phyloP scores from a whole-genome alignment of 2,329 filamentous ascomycete species.

The Calonectria pseudoreteaudii region DNA sequence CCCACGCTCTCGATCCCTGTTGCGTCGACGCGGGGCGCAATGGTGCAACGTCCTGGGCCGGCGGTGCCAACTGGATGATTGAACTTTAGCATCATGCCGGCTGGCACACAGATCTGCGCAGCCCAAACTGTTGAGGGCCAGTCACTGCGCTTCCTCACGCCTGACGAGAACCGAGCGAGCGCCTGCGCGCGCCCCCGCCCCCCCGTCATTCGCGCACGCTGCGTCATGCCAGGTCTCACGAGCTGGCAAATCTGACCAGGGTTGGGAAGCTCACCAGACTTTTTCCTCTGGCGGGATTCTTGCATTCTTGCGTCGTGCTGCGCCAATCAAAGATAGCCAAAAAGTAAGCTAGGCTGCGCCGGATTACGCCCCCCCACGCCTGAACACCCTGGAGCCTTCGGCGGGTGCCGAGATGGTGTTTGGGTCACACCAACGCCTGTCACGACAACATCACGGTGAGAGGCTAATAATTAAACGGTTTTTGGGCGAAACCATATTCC shows the following conservation, averaged over 20 bases:
- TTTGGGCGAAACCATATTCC: neutral
- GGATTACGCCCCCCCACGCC: neutral
- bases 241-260: neutral
- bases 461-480: neutral
- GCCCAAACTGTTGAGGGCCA: neutral
- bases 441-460: neutral
- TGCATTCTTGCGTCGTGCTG: neutral
- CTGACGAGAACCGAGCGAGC: neutral
- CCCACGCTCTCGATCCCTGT: slow-evolving; percentile 12
- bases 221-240: slow-evolving; percentile 4
- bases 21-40: slow-evolving; percentile 37
- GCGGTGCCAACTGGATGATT: slow-evolving; percentile 18
- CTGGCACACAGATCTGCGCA: slow-evolving; percentile 32
- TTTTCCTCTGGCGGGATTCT: neutral
- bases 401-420: neutral
- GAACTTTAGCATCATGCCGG: slow-evolving; percentile 13
- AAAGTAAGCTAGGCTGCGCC: neutral
- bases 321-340: neutral
- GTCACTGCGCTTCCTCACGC: neutral
- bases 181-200: neutral
- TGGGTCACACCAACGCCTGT: neutral
- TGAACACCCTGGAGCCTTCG: neutral
- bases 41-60: slow-evolving; percentile 35
- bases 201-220: neutral
- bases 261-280: neutral